Evolutionary conservation across 31 red algal genomes (phyloP), one percentile per base, ranked within the genome.

Genomic region (Endocladia muricata): DNA sequence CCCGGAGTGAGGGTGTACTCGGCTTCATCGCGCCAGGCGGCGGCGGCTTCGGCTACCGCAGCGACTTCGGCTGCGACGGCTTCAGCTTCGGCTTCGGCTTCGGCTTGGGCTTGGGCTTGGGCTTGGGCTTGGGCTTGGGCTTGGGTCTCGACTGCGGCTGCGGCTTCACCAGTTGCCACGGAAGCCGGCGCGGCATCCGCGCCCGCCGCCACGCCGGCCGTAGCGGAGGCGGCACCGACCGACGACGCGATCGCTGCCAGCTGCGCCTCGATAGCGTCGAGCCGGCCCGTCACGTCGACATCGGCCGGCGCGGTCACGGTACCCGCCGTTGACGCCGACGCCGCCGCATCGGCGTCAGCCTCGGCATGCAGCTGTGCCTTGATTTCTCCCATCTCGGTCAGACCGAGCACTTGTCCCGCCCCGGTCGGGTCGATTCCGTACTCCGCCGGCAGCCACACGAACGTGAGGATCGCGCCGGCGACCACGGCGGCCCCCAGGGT

Each of bases 301-400:
- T n/a, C n/a, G n/a, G n/a, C n/a, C n/a, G n/a, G n/a, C n/a, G n/a
- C n/a, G n/a, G n/a, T n/a, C n/a, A n/a, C n/a, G n/a, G n/a, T n/a
- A n/a, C n/a, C n/a, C n/a, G n/a, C n/a, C n/a, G n/a, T n/a, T n/a
- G n/a, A n/a, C n/a, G n/a, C n/a, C n/a, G n/a, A n/a, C n/a, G n/a
- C n/a, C n/a, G n/a, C 47, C 47, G 11, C 13, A 52, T 52, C 47
- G 11, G 13, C 13, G 13, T 52, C 47, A 15, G 47, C 47, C 47
- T 52, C 47, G n/a, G 11, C 47, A 52, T 52, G n/a, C n/a, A 52
- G n/a, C 47, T 52, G 13, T n/a, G 11, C 13, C n/a, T 52, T 52
- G n/a, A 52, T 52, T n/a, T 52, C 47, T 52, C 47, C 47, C 47
- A 52, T 52, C n/a, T 52, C 47, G 47, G 47, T 52, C 47, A 52